Evolutionary conservation across 768 basidiomycete genomes (phyloP).

Genomic region (Omphalotus guepiniiformis): DNA sequence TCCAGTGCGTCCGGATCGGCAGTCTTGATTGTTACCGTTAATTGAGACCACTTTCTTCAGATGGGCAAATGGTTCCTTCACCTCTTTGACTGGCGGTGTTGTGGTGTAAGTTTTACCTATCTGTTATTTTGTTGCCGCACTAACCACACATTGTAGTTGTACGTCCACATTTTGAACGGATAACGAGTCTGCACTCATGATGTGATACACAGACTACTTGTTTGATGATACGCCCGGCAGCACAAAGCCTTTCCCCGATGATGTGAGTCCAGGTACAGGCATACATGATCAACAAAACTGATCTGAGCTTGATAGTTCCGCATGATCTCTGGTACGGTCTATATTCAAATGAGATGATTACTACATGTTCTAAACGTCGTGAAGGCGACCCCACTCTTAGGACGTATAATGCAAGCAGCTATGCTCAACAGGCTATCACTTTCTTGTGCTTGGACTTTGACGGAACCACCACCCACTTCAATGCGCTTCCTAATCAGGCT

Average conservation of each 20-base stretch:
- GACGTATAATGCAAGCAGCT: conserved; percentile 40
- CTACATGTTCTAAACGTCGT: background rate
- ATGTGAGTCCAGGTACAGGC: conserved; percentile 30
- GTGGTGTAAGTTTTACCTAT: conserved; percentile 34
- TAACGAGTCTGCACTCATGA: background rate
- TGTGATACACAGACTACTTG: conserved; percentile 37
- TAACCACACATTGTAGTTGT: conserved; percentile 14
- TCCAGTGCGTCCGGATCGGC: conserved; percentile 32
- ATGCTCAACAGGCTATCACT: conserved; percentile 43
- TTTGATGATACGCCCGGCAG: conserved; percentile 41
- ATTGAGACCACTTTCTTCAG: conserved; percentile 18
- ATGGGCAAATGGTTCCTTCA: conserved; percentile 46
- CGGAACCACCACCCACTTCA: conserved; percentile 33
- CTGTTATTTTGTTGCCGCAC: background rate
- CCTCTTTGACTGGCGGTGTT: conserved; percentile 36
- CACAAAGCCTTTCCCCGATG: conserved; percentile 51
- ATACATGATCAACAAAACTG: background rate
- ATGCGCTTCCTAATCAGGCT: conserved; percentile 30
- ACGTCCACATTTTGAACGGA: background rate
- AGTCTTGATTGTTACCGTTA: background rate
- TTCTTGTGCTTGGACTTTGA: conserved; percentile 47
- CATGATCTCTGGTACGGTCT: conserved; percentile 44
- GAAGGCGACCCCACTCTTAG: conserved; percentile 40
- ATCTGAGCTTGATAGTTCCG: conserved; percentile 35
- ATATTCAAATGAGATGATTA: background rate